Base-by-base conservation (phyloP, 352 stramenopile genomes). In the Globisporangium nagaii region DNA sequence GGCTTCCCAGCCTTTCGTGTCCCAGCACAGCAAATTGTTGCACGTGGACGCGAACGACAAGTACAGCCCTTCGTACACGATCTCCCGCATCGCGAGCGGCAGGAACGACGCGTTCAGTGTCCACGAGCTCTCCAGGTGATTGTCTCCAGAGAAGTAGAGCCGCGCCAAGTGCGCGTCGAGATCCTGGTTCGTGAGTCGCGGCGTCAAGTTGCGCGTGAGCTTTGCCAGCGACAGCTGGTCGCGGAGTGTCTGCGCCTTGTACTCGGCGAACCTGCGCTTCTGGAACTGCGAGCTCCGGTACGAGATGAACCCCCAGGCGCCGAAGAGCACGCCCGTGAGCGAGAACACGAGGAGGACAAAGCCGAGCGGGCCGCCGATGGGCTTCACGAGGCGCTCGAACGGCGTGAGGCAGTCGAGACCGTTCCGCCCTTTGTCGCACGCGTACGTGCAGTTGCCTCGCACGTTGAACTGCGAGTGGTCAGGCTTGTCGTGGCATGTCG, bases 391-490 rank as follows among this genome's bases (percentile, higher is more conserved):
- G 1, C 77, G 72, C 57, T 94, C 84, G 47, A 94, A 94, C 1
- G 84, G 84, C 1, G 84, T 94, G 36, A 93, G 64, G 49, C 84
- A 94, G 53, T 91, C 76, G 0, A 91, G 62, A 5, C 81, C 84
- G 31, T 75, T 90, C 7, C 80, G 78, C 0, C 84, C 84, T 55
- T 91, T 92, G 30, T 79, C 79, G 39, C 84, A 94, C 1, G 77
- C 80, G 50, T 94, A 94, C 10, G 75, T 84, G 53, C 84, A 94
- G 32, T 88, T 88, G 11, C 84, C 84, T 4, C 45, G 71, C 43
- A 91, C 72, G 27, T 94, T 93, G 61, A 90, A 94, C 34, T 68
- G 56, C 3, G 84, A 77, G 52, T 93, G 78, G 6, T 68, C 62
- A 2, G 84, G 84, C 45, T 91, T 94, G 41, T 65, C 58, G 15